phyloP scores from a whole-genome alignment of 192 early-diverging fungal species.

The Entomortierella beljakovae region DNA sequence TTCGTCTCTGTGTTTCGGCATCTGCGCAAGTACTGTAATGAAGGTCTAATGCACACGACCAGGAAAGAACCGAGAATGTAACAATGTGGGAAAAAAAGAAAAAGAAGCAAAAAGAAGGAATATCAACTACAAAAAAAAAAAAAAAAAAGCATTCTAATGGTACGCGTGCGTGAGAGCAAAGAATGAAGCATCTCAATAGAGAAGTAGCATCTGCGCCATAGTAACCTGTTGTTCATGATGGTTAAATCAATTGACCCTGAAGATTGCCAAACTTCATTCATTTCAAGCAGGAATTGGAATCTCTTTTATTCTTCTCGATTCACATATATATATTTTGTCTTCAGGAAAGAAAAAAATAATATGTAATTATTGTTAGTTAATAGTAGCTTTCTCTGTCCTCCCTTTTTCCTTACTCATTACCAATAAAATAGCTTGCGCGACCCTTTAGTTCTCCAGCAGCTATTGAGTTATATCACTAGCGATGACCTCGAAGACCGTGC shows the following conservation, averaged over 20 bases:
- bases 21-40: too few relatives aligned
- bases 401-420: not conserved
- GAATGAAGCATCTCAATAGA: too few relatives aligned
- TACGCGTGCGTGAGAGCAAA: not conserved
- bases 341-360: too few relatives aligned
- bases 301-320: too few relatives aligned
- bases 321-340: too few relatives aligned
- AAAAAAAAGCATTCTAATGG: not conserved
- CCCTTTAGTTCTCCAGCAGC: constrained; percentile 77
- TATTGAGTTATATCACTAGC: constrained; percentile 86
- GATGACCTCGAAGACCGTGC: constrained; percentile 87
- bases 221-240: not conserved
- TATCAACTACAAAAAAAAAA: too few relatives aligned
- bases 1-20: too few relatives aligned
- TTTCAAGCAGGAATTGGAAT: not conserved
- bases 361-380: not conserved
- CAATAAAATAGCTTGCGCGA: constrained; percentile 71
- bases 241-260: not conserved
- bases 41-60: not conserved
- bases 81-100: constrained; percentile 1
- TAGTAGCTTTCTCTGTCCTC: not conserved
- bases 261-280: not conserved
- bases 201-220: not conserved
- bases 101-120: not conserved
- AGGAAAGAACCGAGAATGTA: not conserved